Evolutionary conservation across 202 grass and related monocot genomes (phyloP).

Genomic region (Saccharum hybrid): DNA sequence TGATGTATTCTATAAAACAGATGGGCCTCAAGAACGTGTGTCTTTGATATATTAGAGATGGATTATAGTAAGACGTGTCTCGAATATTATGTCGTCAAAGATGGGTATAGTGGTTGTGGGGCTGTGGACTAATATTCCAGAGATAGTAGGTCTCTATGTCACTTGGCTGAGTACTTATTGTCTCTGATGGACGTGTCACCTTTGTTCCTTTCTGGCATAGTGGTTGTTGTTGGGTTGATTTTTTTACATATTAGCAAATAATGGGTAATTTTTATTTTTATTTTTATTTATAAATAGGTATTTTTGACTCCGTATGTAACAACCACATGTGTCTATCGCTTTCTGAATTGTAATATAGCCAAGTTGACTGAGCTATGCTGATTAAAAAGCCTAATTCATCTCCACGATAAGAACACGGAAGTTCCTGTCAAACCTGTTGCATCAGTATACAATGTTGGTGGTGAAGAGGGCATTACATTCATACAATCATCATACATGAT

Average conservation of each 20-base stretch:
- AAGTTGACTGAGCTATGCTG: conserved; percentile 49
- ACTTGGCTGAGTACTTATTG: no score
- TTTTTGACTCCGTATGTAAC: not conserved
- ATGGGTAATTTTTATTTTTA: not conserved
- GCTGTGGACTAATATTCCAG: no score
- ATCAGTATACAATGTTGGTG: conserved; percentile 46
- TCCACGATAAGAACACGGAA: conserved; percentile 26
- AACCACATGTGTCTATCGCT: conserved; percentile 38
- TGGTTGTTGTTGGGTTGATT: not conserved
- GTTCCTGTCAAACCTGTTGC: conserved; percentile 45
- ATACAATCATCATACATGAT: not conserved
- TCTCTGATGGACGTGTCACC: no score
- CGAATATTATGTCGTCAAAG: no score
- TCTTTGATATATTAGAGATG: no score
- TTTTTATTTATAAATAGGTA: not conserved
- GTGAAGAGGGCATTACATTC: conserved; percentile 30
- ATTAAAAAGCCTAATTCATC: conserved; percentile 45
- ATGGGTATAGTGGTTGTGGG: no score
- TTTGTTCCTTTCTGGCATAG: no score
- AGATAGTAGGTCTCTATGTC: no score
- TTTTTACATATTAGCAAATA: not conserved
- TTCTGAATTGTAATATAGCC: conserved; percentile 46
- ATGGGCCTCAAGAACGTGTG: no score
- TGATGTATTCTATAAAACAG: no score
- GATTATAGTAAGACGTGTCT: no score